Evolutionary conservation across 768 basidiomycete species (phyloP), one percentile per base, ranked within the genome.

Genomic region (Neoboletus brunneissimus): DNA sequence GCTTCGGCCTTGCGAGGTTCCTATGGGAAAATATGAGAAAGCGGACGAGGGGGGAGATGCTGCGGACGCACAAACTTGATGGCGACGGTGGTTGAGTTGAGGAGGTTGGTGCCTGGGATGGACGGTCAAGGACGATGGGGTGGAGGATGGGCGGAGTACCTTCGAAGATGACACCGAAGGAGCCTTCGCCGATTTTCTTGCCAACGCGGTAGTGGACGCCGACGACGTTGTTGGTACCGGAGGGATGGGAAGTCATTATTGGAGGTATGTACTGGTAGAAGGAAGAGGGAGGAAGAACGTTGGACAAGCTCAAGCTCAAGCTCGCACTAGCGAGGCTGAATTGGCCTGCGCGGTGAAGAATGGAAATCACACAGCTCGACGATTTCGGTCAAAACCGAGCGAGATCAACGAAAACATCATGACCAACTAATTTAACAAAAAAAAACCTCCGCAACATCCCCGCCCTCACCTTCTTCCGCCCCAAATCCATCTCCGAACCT

Each of bases 111-210:
- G 27, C 96, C 96, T 98, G 68, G 48, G 59, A 51, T 10, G 52
- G 38, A 34, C 3, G 12, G 51, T 48, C 29, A 46, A n/a, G 49
- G 48, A 31, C 1, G 48, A 37, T 10, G 49, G 29, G 5, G 37
- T 1, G 15, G 34, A 40, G 34, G 53, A 63, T 43, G 56, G 31
- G 32, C 35, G 48, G 60, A 65, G n/a, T 56, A 87, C 90, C 91
- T 77, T 91, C 91, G 62, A 89, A 93, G 73, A 91, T 92, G 79
- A 98, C 94, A 62, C 97, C 97, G 72, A 99, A 99, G 8, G 89
- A 91, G 60, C 97, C 97, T 74, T 99, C 97, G 60, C 97, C 97
- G 74, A 99, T 98, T 85, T 98, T 98, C 83, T 91, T 91, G 65
- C 96, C 96, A 22, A 98, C 95, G 55, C 92, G 86, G 78, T 96